A percentile compares a stretch with the other conserved stretches of the same genome.
Conservation (phyloP, 768 basidiomycete species). For the Termitomyces sp. region DNA sequence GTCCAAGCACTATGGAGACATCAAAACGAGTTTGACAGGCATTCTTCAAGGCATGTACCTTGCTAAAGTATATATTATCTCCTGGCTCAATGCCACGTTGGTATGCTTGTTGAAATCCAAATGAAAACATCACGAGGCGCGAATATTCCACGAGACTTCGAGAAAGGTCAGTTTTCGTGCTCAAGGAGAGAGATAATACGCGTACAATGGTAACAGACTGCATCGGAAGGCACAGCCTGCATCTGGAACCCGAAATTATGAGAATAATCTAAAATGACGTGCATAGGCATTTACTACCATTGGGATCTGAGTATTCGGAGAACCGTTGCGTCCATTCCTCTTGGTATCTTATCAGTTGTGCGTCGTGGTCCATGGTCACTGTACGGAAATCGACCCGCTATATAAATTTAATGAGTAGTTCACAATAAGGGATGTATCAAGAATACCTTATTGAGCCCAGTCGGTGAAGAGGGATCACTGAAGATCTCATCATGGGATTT, state of each 20-base stretch:
- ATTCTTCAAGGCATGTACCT: constrained; percentile 32
- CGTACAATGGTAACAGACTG: constrained; percentile 69
- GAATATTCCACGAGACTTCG: constrained; percentile 69
- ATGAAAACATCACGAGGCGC: constrained; percentile 80
- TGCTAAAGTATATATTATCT: constrained; percentile 63
- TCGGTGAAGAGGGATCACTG: constrained; percentile 60
- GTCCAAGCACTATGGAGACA: constrained; percentile 50
- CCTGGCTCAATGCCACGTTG: constrained; percentile 58
- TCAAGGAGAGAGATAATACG: neutral
- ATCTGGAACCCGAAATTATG: constrained; percentile 33
- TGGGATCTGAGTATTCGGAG: constrained; percentile 50
- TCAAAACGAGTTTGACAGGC: neutral
- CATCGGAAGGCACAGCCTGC: constrained; percentile 54
- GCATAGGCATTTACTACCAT: constrained; percentile 30
- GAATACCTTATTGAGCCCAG: constrained; percentile 65
- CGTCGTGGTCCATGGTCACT: constrained; percentile 58
- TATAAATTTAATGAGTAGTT: constrained; percentile 2
- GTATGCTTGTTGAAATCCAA: constrained; percentile 81
- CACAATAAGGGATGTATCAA: neutral
- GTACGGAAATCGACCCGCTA: constrained; percentile 64
- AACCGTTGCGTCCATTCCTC: constrained; percentile 67
- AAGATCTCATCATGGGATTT: constrained; percentile 76
- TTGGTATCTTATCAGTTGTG: constrained; percentile 46
- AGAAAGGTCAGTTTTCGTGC: constrained; percentile 3
- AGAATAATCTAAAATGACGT: neutral